Base-by-base conservation (phyloP, 2,329 filamentous ascomycete species). In the Cordyceps cateniannulata region DNA sequence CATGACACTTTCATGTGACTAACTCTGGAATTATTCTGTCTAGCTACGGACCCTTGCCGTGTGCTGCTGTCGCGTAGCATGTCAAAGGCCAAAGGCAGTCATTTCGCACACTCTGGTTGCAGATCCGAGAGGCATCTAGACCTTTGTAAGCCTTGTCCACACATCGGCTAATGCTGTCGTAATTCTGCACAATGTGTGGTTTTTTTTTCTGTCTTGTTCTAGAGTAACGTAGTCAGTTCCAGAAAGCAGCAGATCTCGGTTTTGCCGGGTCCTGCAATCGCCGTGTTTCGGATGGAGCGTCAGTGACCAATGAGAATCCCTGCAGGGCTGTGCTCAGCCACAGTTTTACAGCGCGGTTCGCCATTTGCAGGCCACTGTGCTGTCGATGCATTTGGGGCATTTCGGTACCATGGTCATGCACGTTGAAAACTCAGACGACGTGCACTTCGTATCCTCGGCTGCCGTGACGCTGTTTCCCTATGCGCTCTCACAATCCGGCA, bases 221-320 rank as follows among this genome's bases (percentile, higher is more conserved):
- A 32, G 14, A 35, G 47, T 59, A 57, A 40, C 54, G 29, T 59
- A 25, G 56, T 51, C 24, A 25, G n/a, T 44, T 51, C 56, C 47
- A 45, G 56, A 51, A 51, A 52, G 38, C 49, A 59, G 27, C 47
- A 59, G 57, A 59, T 59, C 29, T 59, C 57, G 57, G 57, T 38
- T 59, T 59, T 49, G 2, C 57, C 57, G 57, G 57, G 40, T 9
- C 57, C 49, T 52, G 49, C 40, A 53, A 52, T 53, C 57, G 57
- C 57, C 57, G 38, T 53, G 57, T 59, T 40, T 59, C 49, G 57
- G 57, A 27, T 22, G 40, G 27, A 35, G 57, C 49, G 40, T 45
- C 40, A 35, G 10, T 12, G 16, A 27, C 57, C 57, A 59, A 59
- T 59, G 38, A 59, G 53, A 52, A 45, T 10, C 40, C 42, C 57